Percentiles rank a stretch among this genome's conserved stretches.
phyloP scores from a whole-genome alignment of 179 eudicot genomes.

The Corrigiola litoralis region DNA sequence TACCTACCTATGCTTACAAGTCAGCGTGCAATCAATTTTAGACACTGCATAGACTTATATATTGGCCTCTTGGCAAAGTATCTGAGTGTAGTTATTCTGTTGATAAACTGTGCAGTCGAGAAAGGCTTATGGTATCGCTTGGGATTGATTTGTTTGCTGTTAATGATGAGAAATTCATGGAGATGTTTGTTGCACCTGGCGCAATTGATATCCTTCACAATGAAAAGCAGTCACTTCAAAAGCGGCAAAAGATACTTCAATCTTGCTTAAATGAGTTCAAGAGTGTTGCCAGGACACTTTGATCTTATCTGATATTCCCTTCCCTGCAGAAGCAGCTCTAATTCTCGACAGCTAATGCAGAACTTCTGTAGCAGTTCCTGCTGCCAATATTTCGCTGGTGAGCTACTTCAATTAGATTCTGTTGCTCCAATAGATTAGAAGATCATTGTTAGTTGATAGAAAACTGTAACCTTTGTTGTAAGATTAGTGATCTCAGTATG shows the following conservation, averaged over 20 bases:
- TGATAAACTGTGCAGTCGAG: constrained; percentile 47
- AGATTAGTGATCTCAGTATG: not conserved
- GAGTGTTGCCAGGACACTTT: constrained; percentile 67
- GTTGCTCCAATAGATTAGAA: not conserved
- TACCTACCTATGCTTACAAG: too few species aligned
- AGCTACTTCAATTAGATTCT: not conserved
- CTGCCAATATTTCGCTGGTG: not conserved
- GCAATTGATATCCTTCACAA: constrained; percentile 75
- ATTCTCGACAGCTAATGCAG: not conserved
- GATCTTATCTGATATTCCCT: constrained; percentile 14
- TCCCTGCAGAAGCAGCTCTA: not conserved
- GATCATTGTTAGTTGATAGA: not conserved
- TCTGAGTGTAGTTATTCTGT: not conserved
- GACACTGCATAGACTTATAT: too few species aligned
- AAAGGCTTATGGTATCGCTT: constrained; percentile 73
- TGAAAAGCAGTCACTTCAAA: constrained; percentile 73
- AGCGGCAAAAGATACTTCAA: constrained; percentile 83
- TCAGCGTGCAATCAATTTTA: too few species aligned
- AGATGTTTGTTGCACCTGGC: constrained; percentile 96
- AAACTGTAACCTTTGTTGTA: constrained; percentile 1
- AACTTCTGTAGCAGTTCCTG: not conserved
- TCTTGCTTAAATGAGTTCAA: constrained; percentile 91
- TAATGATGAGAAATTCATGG: constrained; percentile 91
- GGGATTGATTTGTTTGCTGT: constrained; percentile 90
- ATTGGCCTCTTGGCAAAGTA: not conserved